Percentiles rank a stretch among this genome's conserved stretches.
phyloP scores from a whole-genome alignment of 2,329 filamentous ascomycete genomes.

The Apiospora malaysiana region DNA sequence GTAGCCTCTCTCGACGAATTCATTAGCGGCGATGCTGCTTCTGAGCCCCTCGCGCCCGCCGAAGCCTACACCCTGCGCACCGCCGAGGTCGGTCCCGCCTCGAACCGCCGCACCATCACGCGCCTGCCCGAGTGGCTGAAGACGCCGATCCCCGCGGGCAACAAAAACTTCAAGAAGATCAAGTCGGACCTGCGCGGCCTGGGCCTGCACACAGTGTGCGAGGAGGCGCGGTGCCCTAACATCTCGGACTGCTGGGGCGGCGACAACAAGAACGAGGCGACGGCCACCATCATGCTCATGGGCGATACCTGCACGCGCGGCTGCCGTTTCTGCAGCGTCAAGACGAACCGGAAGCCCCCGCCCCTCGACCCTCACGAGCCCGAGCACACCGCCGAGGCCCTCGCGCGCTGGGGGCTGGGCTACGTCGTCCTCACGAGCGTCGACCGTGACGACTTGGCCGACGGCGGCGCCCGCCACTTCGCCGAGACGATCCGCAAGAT shows the following conservation, averaged over 20 bases:
- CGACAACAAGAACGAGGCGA: slow-evolving; percentile 83
- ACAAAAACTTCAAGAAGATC: slow-evolving; percentile 88
- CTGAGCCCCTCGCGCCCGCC: slow-evolving; percentile 51
- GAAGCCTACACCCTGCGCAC: slow-evolving; percentile 68
- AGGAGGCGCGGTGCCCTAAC: slow-evolving; percentile 96
- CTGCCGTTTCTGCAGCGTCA: slow-evolving; percentile 96
- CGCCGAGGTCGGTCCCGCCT: slow-evolving; percentile 67
- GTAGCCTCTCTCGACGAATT: slow-evolving; percentile 66
- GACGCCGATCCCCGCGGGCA: slow-evolving; percentile 86
- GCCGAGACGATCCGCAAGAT: slow-evolving; percentile 94
- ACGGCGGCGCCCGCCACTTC: slow-evolving; percentile 89
- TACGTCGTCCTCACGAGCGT: slow-evolving; percentile 96
- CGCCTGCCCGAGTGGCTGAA: slow-evolving; percentile 94
- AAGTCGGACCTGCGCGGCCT: slow-evolving; percentile 91
- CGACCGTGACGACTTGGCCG: slow-evolving; percentile 88
- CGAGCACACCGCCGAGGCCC: slow-evolving; percentile 93
- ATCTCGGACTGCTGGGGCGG: slow-evolving; percentile 99
- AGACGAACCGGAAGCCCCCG: slow-evolving; percentile 77
- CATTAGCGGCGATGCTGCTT: slow-evolving; percentile 41
- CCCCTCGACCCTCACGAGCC: slow-evolving; percentile 95
- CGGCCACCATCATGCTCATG: slow-evolving; percentile 99
- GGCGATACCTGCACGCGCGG: slow-evolving; percentile 97
- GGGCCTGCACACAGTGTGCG: slow-evolving; percentile 93
- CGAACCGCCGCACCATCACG: slow-evolving; percentile 68
- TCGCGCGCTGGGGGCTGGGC: slow-evolving; percentile 90